Conservation (phyloP, 179 eudicot species). For the Spinacia oleracea region DNA sequence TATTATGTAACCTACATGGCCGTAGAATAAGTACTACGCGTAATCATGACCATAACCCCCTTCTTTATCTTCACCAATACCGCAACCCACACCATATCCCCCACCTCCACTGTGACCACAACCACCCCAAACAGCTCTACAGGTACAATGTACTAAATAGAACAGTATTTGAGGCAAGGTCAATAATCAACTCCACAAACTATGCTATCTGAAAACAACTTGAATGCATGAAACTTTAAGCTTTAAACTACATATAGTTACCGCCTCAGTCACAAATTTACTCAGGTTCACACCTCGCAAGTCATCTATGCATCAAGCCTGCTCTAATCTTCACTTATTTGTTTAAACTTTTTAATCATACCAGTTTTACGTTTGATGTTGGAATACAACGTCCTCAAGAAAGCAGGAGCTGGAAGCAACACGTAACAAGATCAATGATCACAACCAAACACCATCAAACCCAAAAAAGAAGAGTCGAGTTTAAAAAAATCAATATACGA, state of each 20-base stretch:
- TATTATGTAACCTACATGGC: too few species aligned
- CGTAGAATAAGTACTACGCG: too few species aligned
- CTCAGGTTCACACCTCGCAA: conserved; percentile 86
- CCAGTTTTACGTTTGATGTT: conserved; percentile 99
- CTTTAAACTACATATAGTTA: conserved; percentile 89
- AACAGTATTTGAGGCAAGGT: not conserved
- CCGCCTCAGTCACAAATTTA: conserved; percentile 99
- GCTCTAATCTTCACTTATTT: conserved; percentile 95
- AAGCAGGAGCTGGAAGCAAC: conserved; percentile 56
- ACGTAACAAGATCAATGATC: not conserved
- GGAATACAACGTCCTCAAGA: conserved; percentile 85
- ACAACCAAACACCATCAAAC: conserved; percentile 5
- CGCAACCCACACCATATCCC: too few species aligned
- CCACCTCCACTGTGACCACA: too few species aligned
- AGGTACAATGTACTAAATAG: not conserved
- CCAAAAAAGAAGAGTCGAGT: not conserved
- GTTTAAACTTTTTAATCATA: conserved; percentile 95
- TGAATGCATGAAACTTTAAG: conserved; percentile 87
- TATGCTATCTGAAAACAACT: conserved; percentile 85
- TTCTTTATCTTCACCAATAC: too few species aligned
- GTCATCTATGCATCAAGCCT: conserved; percentile 93
- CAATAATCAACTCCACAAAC: not conserved
- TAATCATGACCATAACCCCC: too few species aligned
- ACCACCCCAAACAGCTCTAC: too few species aligned
- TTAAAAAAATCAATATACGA: not conserved